Evolutionary conservation across 139 green algal genomes (phyloP), one percentile per base, ranked within the genome.

Genomic region (Chlorella sp.): DNA sequence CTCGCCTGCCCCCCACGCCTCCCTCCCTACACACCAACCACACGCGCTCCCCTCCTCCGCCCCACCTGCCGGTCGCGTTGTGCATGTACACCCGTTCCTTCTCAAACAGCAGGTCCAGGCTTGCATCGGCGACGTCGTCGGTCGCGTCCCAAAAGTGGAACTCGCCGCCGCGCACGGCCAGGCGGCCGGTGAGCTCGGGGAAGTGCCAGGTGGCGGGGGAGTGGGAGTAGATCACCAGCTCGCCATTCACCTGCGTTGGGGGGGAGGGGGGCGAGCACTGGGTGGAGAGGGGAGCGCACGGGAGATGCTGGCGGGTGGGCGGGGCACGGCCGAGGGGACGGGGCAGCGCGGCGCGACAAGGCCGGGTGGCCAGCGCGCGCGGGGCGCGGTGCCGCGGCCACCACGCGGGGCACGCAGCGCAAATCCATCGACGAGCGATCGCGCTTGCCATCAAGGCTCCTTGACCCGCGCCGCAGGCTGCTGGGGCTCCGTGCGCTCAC

Each of bases 111-210:
- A 98, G 83, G 71, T 97, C 91, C 77, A 98, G 87, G 73, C 90
- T 56, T 2, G 82, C 83, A 14, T 80, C 83, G 25, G 67, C 76
- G 51, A 99, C 87, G 73, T 97, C 89, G 80, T 98, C 93, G 25
- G 94, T 84, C 0, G 96, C 68, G 71, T 99, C 96, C 90, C 91
- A 99, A 55, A 99, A 98, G 84, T 98, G 95, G 62, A 99, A 93
- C 23, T 83, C 81, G 6, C 82, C 71, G 33, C 82, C 86, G n/a
- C 68, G 63, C 23, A 95, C 81, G 17, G 53, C 38, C 25, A 86
- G 58, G 21, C 84, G 79, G 55, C 93, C 94, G 42, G 80, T 77
- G 46, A 98, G 85, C 67, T 88, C 79, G 31, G 94, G 94, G 64
- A 95, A 96, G 7, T 84, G 59, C 92, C 94, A 97, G 15, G 84